phyloP scores from a whole-genome alignment of 2,329 filamentous ascomycete genomes.

The Tolypocladium ophioglossoides region DNA sequence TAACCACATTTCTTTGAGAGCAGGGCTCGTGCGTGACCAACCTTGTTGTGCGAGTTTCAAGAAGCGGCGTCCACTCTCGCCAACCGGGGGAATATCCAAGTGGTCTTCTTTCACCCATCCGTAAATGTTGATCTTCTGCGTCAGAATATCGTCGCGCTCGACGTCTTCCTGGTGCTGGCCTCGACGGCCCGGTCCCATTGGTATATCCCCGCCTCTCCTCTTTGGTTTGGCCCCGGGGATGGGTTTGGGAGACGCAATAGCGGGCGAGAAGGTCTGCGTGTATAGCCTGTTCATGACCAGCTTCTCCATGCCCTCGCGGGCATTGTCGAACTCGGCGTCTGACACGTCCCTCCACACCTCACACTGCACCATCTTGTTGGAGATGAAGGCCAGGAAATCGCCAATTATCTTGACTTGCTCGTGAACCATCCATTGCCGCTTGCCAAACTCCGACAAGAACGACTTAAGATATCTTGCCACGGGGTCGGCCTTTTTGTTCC shows the following conservation, averaged over 20 bases:
- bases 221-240: slow-evolving; percentile 58
- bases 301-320: slow-evolving; percentile 98
- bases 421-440: slow-evolving; percentile 99
- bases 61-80: slow-evolving; percentile 80
- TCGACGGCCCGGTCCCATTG: slow-evolving; percentile 69
- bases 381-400: slow-evolving; percentile 93
- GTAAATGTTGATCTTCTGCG: slow-evolving; percentile 95
- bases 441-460: slow-evolving; percentile 88
- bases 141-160: slow-evolving; percentile 87
- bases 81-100: slow-evolving; percentile 78
- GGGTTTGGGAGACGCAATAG: slow-evolving; percentile 72
- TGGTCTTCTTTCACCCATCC: slow-evolving; percentile 90
- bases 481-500: slow-evolving; percentile 95
- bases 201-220: slow-evolving; percentile 56
- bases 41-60: slow-evolving; percentile 81
- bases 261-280: slow-evolving; percentile 89
- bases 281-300: slow-evolving; percentile 98
- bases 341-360: slow-evolving; percentile 95
- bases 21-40: slow-evolving; percentile 19
- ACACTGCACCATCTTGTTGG: slow-evolving; percentile 95
- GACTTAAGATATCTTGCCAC: slow-evolving; percentile 93
- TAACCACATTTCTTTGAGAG: slow-evolving; percentile 1
- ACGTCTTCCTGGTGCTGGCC: slow-evolving; percentile 98
- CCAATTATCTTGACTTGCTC: slow-evolving; percentile 98
- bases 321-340: slow-evolving; percentile 96